Base-by-base conservation (phyloP, 441 rosid genomes). In the Manihot esculenta region DNA sequence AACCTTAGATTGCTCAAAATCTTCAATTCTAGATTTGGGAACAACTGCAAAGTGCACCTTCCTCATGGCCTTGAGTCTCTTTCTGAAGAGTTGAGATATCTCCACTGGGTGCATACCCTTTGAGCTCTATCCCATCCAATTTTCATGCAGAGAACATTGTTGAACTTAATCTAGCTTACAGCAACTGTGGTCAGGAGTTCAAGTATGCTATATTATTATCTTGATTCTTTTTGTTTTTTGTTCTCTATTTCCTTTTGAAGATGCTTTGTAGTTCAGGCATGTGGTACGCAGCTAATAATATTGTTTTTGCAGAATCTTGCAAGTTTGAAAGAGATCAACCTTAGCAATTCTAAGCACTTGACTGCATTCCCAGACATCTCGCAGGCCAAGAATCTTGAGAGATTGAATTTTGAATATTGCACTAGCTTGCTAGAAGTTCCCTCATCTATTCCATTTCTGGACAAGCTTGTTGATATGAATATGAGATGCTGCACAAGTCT, bases 311-410 rank as follows among this genome's bases (percentile, higher is more conserved):
- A 35, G 41, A 35, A 35, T 50, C 20, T 50, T 50, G 21, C 2
- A 3, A 50, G 21, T n/a, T 50, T 50, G 21, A 18, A 50, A 50
- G 54, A 50, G 21, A n/a, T 50, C 47, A 53, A 77, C 45, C 75
- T 86, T 15, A 76, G 73, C 4, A 27, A 69, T 6, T 84, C 78
- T 4, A 3, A 67, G 26, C 15, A 62, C 30, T 72, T 86, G 10
- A 3, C 49, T 10, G 27, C 66, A 14, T 57, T 82, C 0, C 85
- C 84, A 21, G 63, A 83, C 60, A 71, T 68, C 47, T 59, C 57
- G 0, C 0, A 9, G 0, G 69, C 77, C 42, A 62, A 56, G 4
- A 73, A 66, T 17, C 78, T 86, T 4, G 79, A 83, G 70, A 77
- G 61, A 30, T 3, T 83, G 17, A 75, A 65, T 10, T 73, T 84